Conservation (phyloP, 768 basidiomycete species). For the Tulasnella sp. region DNA sequence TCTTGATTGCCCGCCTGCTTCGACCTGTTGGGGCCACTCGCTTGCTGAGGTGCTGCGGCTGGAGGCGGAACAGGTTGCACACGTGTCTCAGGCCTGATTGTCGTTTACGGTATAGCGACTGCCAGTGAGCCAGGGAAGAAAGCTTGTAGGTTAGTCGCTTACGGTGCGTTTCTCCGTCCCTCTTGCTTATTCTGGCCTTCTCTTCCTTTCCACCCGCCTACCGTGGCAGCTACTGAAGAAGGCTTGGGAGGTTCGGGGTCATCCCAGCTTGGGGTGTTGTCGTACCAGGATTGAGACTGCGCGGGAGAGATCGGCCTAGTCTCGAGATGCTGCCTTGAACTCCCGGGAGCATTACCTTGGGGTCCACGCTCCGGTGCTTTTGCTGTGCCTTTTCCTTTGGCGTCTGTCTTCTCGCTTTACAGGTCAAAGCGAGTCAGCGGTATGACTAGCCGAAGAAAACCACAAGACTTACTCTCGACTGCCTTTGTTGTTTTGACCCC, state of each 20-base stretch:
- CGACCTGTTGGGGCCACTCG: neutral
- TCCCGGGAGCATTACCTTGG: neutral
- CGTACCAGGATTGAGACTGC: neutral
- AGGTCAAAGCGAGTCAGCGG: neutral
- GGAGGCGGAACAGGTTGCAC: neutral
- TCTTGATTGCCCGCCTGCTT: neutral
- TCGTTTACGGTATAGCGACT: neutral
- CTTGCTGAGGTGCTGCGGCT: neutral
- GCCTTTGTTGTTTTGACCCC: neutral
- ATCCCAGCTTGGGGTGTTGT: neutral
- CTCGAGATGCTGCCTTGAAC: neutral
- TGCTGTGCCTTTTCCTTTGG: neutral
- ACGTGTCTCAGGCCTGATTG: neutral
- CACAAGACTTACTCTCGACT: neutral
- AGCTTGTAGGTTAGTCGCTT: neutral
- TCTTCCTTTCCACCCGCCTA: neutral
- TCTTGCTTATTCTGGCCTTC: neutral
- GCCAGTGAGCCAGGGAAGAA: neutral
- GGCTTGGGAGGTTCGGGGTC: neutral
- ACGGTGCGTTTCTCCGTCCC: neutral
- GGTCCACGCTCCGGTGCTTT: neutral
- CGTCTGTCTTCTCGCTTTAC: neutral
- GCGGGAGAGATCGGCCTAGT: neutral
- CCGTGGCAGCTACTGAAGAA: neutral
- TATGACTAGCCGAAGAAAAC: neutral